Evolutionary conservation across 169 alveolate species (phyloP), one percentile per base, ranked within the genome.

Genomic region (Eimeria maxima): DNA sequence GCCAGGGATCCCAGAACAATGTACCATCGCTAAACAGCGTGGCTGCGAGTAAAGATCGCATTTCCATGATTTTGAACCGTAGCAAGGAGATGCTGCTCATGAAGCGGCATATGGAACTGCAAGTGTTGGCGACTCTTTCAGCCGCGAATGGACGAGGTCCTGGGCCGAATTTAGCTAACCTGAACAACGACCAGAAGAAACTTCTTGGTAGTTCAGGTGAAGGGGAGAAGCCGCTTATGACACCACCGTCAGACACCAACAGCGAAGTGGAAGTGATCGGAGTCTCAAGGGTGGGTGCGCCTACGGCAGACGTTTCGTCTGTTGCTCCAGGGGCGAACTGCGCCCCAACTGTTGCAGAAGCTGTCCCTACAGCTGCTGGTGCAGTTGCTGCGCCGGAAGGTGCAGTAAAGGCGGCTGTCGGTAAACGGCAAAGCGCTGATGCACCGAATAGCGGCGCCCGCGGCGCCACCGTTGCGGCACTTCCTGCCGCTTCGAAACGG

Each of bases 211-310:
- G 3, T 10, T 38, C 93, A 11, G 93, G 93, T 3, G 93, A 87
- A 8, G 93, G 74, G 33, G 93, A 87, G 20, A 47, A 71, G 50
- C 60, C 93, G 20, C 81, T 60, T 13, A 60, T 63, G 93, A 63
- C 93, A 3, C 93, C 93, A 38, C 74, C 92, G 3, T 87, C 93
- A 38, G 93, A 87, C 73, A 63, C 93, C 16, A 89, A 44, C 69
- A 93, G 96, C 93, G 96, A 93, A 11, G 96, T 81, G 3, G 96
- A 93, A 55, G 94, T 81, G 44, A 45, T 93, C 24, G 94, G 94
- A 2, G 96, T 63, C 14, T 33, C 87, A 11, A 55, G 57, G 53
- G 83, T 33, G 65, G 71, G 88, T 50, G 45, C 86, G 50, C 95
- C 87, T 33, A 27, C 60, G 57, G 11, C 84, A 14, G 87, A 74